Evolutionary conservation across 352 stramenopile genomes (phyloP).

Genomic region (Paralagenidium karlingii): DNA sequence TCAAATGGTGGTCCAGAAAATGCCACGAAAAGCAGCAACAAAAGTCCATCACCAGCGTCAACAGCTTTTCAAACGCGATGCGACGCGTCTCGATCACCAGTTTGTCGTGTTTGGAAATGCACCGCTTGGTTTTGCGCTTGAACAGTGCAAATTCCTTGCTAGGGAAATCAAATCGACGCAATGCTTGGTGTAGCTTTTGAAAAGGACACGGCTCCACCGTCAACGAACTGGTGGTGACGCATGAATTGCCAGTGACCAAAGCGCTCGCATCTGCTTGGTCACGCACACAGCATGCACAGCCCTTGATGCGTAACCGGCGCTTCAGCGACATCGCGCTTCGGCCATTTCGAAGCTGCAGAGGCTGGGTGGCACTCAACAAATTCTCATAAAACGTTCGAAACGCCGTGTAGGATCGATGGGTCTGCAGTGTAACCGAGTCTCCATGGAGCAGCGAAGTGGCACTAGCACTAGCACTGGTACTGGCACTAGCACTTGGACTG

Average conservation of each 20-base stretch:
- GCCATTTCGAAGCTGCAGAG: no score
- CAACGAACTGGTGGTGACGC: no score
- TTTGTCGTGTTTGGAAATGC: conserved; percentile 13
- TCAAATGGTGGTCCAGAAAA: conserved; percentile 24
- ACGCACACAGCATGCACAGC: background rate
- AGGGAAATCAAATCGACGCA: conserved; percentile 25
- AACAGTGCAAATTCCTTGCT: conserved; percentile 13
- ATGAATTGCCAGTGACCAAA: background rate
- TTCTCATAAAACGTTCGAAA: background rate
- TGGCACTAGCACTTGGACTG: no score
- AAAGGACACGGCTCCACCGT: conserved; percentile 28
- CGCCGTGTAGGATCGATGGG: background rate
- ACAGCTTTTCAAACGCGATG: conserved; percentile 20
- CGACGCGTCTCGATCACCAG: conserved; percentile 21
- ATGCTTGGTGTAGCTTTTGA: conserved; percentile 16
- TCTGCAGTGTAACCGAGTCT: no score
- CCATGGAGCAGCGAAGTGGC: no score
- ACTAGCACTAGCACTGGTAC: no score
- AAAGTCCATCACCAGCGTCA: conserved; percentile 23
- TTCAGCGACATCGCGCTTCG: background rate
- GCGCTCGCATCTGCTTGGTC: background rate
- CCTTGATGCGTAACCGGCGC: background rate
- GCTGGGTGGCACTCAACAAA: background rate
- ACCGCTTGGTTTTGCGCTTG: no score
- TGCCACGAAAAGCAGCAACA: conserved; percentile 21